Conservation (phyloP, 2,329 filamentous ascomycete genomes). For the Microcyclosporella mali region DNA sequence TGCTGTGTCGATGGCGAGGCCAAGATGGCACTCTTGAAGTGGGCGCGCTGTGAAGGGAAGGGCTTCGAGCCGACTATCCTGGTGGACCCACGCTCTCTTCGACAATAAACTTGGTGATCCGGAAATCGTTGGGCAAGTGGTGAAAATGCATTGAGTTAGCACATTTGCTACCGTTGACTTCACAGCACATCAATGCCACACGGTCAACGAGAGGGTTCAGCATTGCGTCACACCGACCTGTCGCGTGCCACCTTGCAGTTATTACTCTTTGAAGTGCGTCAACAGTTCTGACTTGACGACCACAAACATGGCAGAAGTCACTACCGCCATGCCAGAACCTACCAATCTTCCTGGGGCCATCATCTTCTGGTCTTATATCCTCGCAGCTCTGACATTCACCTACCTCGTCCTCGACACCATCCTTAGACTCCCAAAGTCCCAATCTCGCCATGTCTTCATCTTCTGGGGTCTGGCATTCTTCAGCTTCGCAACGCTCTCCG, state of each 20-base stretch:
- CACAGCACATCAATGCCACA: too few species aligned
- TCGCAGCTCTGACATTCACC: slow-evolving; percentile 25
- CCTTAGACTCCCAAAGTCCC: slow-evolving; percentile 1
- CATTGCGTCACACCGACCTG: neutral
- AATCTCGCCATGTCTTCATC: slow-evolving; percentile 7
- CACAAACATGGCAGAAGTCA: neutral
- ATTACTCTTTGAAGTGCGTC: too few species aligned
- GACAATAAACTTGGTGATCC: slow-evolving; percentile 7
- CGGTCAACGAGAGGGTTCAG: neutral
- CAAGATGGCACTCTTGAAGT: slow-evolving; percentile 20
- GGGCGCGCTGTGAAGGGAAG: slow-evolving; percentile 17
- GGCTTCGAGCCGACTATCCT: slow-evolving; percentile 24
- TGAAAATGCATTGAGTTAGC: neutral
- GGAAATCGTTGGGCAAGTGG: too few species aligned
- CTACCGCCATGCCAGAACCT: neutral
- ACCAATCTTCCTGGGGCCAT: slow-evolving; percentile 25
- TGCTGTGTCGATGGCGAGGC: slow-evolving; percentile 26
- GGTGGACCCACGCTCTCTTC: slow-evolving; percentile 22
- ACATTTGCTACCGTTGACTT: too few species aligned
- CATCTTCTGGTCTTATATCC: slow-evolving; percentile 33
- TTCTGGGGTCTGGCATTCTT: slow-evolving; percentile 23
- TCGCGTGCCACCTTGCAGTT: too few species aligned
- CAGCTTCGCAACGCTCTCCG: slow-evolving; percentile 29
- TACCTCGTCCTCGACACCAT: slow-evolving; percentile 17
- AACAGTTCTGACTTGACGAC: too few species aligned